Conservation (phyloP, 345 rosid species). For the Aegle marmelos region DNA sequence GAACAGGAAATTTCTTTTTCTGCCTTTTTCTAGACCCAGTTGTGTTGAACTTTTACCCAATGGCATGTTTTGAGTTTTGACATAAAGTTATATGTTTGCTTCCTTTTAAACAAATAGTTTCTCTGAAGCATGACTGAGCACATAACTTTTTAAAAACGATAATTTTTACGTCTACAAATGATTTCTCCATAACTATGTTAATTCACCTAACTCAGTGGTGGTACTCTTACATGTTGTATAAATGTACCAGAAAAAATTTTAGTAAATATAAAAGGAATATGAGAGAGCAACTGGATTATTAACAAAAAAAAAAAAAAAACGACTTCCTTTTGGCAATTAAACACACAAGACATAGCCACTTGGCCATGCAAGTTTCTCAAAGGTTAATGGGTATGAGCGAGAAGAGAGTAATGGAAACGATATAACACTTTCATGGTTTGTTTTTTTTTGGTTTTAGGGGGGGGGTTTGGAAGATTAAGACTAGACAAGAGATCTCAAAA, state of each 20-base stretch:
- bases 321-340: neutral
- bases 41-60: neutral
- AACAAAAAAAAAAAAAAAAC: no score
- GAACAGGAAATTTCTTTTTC: no score
- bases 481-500: conserved; percentile 32
- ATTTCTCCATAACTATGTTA: no score
- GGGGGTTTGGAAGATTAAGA: neutral
- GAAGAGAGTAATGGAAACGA: no score
- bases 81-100: neutral
- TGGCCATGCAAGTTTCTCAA: neutral
- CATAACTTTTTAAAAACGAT: neutral
- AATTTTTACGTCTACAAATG: no score
- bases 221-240: no score
- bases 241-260: no score
- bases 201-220: neutral
- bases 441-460: no score
- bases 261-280: neutral
- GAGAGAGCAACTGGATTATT: neutral
- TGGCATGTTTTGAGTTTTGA: neutral
- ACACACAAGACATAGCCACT: neutral
- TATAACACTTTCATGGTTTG: no score
- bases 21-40: neutral
- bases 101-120: no score
- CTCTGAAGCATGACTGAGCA: neutral
- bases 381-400: no score